These are phyloP conservation scores for Zizania palustris DNA, from an alignment of 202 grass and related monocot species.

Conservation along the genomic window DNA sequence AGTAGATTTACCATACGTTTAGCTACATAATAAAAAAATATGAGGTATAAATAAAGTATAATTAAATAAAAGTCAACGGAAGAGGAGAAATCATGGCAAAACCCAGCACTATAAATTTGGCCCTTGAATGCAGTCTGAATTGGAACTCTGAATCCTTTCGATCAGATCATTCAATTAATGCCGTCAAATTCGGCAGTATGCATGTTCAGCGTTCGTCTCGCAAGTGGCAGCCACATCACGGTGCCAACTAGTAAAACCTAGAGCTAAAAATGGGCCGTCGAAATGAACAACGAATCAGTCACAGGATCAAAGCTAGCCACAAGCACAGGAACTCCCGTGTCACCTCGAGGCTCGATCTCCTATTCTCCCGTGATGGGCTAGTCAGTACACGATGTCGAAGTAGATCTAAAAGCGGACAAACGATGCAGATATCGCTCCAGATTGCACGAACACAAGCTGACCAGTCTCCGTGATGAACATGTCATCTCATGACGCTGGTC, in stretches of 20 bases:
- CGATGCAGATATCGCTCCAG: no score
- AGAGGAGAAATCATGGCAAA: no score
- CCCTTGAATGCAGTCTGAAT: background rate
- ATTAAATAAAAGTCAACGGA: no score
- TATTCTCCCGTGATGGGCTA: background rate
- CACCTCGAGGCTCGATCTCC: background rate
- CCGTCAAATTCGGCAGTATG: conserved; percentile 9
- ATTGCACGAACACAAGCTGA: background rate
- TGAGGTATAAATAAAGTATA: no score
- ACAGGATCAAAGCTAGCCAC: background rate
- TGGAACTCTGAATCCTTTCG: background rate
- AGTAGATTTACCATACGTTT: no score
- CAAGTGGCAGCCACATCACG: background rate
- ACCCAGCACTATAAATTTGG: no score
- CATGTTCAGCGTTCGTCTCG: background rate
- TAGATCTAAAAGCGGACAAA: background rate
- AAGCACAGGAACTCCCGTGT: background rate
- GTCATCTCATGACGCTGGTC: background rate
- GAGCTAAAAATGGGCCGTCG: conserved; percentile 4
- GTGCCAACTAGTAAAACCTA: background rate
- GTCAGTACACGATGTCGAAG: background rate
- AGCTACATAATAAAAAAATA: no score
- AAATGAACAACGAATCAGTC: background rate
- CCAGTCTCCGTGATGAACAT: conserved; percentile 1
- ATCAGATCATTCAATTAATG: background rate